Base-by-base conservation (phyloP, 805 yeast species). In the Nakazawaea siamensis region DNA sequence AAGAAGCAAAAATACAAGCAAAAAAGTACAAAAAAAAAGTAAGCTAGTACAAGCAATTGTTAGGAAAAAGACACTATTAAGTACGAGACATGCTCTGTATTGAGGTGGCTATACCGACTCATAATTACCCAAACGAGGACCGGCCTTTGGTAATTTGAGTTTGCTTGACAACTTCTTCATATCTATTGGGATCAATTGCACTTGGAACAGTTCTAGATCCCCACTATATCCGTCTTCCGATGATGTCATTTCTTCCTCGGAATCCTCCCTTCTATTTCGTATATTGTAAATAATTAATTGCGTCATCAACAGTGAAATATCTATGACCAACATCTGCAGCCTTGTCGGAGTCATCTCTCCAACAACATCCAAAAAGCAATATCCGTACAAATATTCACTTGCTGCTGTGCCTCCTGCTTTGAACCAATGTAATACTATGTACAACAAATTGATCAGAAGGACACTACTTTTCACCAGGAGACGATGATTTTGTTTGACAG, bases 321-420 rank as follows among this genome's bases (percentile, higher is more conserved):
- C 24, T 21, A 11, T 8, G 10, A 8, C 24, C 11, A 8, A 8
- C 24, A 12, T 24, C 27, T n/a, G 27, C 10, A 12, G 13, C 13
- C 27, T n/a, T 3, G 36, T 18, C 4, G 39, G 25, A 13, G 39
- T 39, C 24, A 44, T 32, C 32, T 55, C 54, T 6, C 60, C 60
- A 10, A 55, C 43, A 17, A 55, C 34, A 33, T 51, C 47, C 31
- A 55, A 43, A 31, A 52, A 44, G 5, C 47, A 33, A 3, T 50
- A 41, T 10, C 42, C 40, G 34, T 47, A 43, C 3, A 29, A 32
- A 33, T 46, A 53, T 11, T 24, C 11, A 11, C n/a, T 12, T 15
- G 12, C 16, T 7, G 13, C 16, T 12, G 20, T 5, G 17, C 15
- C 10, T n/a, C 6, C 6, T n/a, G 6, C 14, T 12, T 6, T 15